Evolutionary conservation across 345 rosid species (phyloP).

Genomic region (Lumnitzera littorea): DNA sequence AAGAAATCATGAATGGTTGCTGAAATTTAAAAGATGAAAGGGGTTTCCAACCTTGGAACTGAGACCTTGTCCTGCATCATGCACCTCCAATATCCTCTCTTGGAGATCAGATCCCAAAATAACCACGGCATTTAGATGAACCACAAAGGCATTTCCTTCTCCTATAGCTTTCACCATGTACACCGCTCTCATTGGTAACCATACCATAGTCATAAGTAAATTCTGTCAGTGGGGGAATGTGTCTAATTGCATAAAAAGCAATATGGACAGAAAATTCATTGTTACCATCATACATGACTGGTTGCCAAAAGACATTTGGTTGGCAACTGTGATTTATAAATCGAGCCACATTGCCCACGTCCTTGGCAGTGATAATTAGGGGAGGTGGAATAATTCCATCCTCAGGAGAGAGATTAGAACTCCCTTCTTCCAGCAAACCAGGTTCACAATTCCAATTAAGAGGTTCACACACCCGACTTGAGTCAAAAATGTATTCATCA

Average conservation of each 20-base stretch:
- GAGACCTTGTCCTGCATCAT: constrained; percentile 4
- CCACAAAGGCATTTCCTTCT: constrained; percentile 63
- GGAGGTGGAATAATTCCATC: constrained; percentile 38
- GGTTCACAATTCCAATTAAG: constrained; percentile 25
- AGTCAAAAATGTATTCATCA: constrained; percentile 53
- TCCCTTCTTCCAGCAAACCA: constrained; percentile 20
- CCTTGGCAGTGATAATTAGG: constrained; percentile 58
- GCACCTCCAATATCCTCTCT: constrained; percentile 5
- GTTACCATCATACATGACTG: constrained; percentile 40
- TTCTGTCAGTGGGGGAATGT: constrained; percentile 83
- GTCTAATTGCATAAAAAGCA: constrained; percentile 64
- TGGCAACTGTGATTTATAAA: constrained; percentile 94
- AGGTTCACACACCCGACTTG: constrained; percentile 32
- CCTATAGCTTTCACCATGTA: constrained; percentile 15
- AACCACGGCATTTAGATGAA: constrained; percentile 49
- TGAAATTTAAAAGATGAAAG: neutral
- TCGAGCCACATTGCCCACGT: constrained; percentile 78
- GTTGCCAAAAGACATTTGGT: constrained; percentile 87
- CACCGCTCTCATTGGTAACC: constrained; percentile 20
- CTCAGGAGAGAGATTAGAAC: constrained; percentile 31
- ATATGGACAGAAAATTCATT: constrained; percentile 42
- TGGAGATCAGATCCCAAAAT: constrained; percentile 22
- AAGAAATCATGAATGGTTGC: neutral
- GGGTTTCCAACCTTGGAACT: constrained; percentile 5
- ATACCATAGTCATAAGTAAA: constrained; percentile 80